These are phyloP conservation scores for Russula emetica DNA, from an alignment of 768 basidiomycete genomes.

Conservation along the genomic window DNA sequence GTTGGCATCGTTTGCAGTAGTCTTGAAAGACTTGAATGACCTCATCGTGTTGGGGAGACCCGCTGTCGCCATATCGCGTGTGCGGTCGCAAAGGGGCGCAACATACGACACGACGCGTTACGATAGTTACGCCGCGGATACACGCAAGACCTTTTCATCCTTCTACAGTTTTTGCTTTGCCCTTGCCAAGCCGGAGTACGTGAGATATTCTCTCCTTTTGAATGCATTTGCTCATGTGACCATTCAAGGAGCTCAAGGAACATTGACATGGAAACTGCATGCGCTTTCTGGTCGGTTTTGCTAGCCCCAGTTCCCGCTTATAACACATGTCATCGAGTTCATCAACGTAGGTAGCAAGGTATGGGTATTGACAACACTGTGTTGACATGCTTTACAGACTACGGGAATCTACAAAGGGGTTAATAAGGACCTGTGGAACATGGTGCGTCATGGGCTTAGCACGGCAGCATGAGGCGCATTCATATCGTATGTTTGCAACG, in stretches of 20 bases:
- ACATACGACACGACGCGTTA: slow-evolving; percentile 56
- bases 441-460: slow-evolving; percentile 46
- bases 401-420: slow-evolving; percentile 64
- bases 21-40: slow-evolving; percentile 57
- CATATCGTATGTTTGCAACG: background rate
- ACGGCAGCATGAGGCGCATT: background rate
- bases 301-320: slow-evolving; percentile 61
- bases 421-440: slow-evolving; percentile 83
- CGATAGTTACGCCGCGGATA: slow-evolving; percentile 45
- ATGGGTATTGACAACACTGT: background rate
- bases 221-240: background rate
- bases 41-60: slow-evolving; percentile 52
- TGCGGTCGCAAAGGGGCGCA: slow-evolving; percentile 42
- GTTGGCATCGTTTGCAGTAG: slow-evolving; percentile 44
- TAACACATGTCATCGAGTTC: slow-evolving; percentile 60
- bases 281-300: slow-evolving; percentile 72
- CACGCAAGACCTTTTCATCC: slow-evolving; percentile 52
- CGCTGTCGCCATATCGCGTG: slow-evolving; percentile 25
- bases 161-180: slow-evolving; percentile 70
- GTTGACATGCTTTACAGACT: slow-evolving; percentile 33
- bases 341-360: slow-evolving; percentile 47
- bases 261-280: slow-evolving; percentile 79
- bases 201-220: slow-evolving; percentile 24
- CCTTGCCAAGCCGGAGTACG: slow-evolving; percentile 69
- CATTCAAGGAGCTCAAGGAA: slow-evolving; percentile 58